phyloP scores from a whole-genome alignment of 1,284 basidiomycete species.

The Ceratobasidium sp. region DNA sequence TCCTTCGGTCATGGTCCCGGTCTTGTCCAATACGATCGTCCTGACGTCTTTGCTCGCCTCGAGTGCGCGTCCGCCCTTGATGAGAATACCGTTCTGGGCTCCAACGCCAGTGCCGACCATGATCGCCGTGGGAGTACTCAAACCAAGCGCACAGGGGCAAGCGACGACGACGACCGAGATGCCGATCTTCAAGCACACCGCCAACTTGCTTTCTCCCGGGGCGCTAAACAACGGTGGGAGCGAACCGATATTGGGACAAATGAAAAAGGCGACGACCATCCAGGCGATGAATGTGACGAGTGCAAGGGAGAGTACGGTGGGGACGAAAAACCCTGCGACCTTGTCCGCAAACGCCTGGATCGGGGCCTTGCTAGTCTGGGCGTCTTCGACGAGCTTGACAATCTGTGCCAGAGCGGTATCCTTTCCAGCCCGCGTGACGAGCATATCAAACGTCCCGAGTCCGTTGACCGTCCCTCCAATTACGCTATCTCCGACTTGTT shows the following conservation, averaged over 20 bases:
- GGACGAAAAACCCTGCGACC: constrained; percentile 95
- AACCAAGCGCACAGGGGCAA: constrained; percentile 95
- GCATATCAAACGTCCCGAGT: constrained; percentile 93
- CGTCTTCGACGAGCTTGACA: constrained; percentile 95
- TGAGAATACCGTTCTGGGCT: constrained; percentile 95
- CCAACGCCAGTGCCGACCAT: constrained; percentile 99
- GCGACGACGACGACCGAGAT: constrained; percentile 99
- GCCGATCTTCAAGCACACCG: constrained; percentile 95
- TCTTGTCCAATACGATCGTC: constrained; percentile 93
- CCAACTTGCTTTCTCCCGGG: constrained; percentile 84
- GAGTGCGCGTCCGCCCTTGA: constrained; percentile 94
- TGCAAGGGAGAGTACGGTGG: constrained; percentile 85
- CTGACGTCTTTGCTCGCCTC: constrained; percentile 88
- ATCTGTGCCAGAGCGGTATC: constrained; percentile 97
- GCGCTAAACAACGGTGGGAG: constrained; percentile 86
- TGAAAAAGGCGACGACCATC: constrained; percentile 74
- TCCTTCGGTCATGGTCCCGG: constrained; percentile 94
- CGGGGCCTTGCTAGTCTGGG: constrained; percentile 96
- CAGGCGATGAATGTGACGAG: constrained; percentile 83
- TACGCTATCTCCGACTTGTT: constrained; percentile 80
- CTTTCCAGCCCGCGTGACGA: constrained; percentile 92
- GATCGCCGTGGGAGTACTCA: constrained; percentile 97
- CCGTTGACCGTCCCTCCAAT: constrained; percentile 99
- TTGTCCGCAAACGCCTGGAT: constrained; percentile 97
- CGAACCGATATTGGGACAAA: constrained; percentile 56